Base-by-base conservation (phyloP, 1,139 yeast genomes). In the Kodamaea suecica region DNA sequence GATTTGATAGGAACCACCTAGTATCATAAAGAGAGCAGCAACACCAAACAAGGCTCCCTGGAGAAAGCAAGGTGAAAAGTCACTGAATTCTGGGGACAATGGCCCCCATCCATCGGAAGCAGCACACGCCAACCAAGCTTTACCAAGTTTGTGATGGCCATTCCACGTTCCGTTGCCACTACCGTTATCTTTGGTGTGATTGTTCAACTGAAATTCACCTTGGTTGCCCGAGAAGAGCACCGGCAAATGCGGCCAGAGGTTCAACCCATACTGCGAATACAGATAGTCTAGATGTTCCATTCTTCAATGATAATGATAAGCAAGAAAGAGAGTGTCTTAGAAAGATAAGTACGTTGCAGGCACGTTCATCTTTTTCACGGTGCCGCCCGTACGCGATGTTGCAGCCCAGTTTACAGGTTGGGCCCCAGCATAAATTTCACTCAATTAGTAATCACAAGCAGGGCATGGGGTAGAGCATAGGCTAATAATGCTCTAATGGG, bases 21-120 rank as follows among this genome's bases (percentile, higher is more conserved):
- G 28, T 3, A 88, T 50, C 61, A 84, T 65, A 26, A 78, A 60
- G 8, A 73, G 14, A 3, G 83, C 76, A 1, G 80, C 59, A 1
- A 68, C 35, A 24, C 78, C 74, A 42, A 76, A 63, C 6, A 86
- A 54, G 0, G 73, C 63, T 24, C 95, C 97, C 48, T 84, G 86
- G 27, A 83, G 66, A 51, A 90, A 81, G 52, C 97, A 90, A 2
- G 92, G 84, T 1, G 96, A 79, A 39, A 87, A 72, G 50, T 84
- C 95, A 32, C 76, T 76, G 48, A 77, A 76, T 5, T 47, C 36
- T 28, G 68, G 35, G 70, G 84, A 64, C 7, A 84, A 57, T 0
- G 94, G 86, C 1, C 85, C 84, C 80, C 88, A 84, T 2, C 95
- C 95, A 43, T 80, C 87, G 8, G 24, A 15, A 13, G 33, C 8